Percentiles rank a stretch among this genome's conserved stretches.
Conservation (phyloP, 371 early-diverging fungal genomes). For the Dichotomocladium elegans region DNA sequence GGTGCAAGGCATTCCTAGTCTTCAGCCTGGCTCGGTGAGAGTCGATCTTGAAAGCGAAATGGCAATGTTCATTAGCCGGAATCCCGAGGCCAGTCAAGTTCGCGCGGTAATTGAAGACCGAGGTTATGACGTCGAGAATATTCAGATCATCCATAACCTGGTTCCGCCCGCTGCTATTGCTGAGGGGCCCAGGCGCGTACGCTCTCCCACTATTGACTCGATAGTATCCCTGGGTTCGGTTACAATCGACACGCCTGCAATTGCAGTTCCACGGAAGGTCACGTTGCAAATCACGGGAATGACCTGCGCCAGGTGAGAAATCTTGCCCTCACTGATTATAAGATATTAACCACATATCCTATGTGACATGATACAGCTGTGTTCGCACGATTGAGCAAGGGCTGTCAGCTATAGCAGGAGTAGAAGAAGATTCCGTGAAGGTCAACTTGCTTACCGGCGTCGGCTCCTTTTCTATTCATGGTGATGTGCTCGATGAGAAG, state of each 20-base stretch:
- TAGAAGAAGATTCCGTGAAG: constrained; percentile 36
- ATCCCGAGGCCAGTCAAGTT: constrained; percentile 22
- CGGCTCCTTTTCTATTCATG: constrained; percentile 37
- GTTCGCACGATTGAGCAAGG: constrained; percentile 64
- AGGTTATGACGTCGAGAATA: constrained; percentile 38
- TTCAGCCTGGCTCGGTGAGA: constrained; percentile 27
- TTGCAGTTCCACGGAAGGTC: constrained; percentile 33
- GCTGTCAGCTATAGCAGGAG: constrained; percentile 51
- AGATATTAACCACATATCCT: background rate
- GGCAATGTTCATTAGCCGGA: constrained; percentile 37
- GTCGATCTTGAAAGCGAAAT: constrained; percentile 43
- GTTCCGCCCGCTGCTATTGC: constrained; percentile 23
- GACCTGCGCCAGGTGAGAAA: constrained; percentile 60
- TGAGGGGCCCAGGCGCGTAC: background rate
- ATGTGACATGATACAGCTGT: constrained; percentile 39
- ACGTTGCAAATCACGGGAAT: constrained; percentile 59
- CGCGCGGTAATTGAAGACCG: constrained; percentile 25
- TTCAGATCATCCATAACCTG: constrained; percentile 44
- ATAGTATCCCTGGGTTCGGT: constrained; percentile 22
- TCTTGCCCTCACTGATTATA: background rate
- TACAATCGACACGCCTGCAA: constrained; percentile 17
- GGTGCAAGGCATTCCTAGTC: constrained; percentile 18
- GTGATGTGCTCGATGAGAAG: constrained; percentile 21
- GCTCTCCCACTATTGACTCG: constrained; percentile 2
- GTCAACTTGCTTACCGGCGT: constrained; percentile 43